Conservation (phyloP, 1,284 basidiomycete species). For the Papiliotrema nemorosa region DNA sequence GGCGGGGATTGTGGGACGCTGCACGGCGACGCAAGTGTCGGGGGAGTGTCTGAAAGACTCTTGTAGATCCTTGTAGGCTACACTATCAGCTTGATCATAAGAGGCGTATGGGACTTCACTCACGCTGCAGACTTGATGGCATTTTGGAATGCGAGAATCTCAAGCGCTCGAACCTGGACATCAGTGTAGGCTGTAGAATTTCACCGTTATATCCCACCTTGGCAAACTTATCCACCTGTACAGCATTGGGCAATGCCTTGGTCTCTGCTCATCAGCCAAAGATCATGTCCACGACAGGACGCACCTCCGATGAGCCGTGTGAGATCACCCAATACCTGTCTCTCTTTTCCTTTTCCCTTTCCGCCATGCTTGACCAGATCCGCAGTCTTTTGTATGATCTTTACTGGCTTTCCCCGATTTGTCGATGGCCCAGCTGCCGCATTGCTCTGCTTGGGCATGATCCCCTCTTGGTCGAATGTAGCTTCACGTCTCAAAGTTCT, state of each 20-base stretch:
- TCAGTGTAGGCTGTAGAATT: not conserved
- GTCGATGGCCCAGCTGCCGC: constrained; percentile 5
- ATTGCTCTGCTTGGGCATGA: not conserved
- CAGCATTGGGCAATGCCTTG: not conserved
- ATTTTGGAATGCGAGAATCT: constrained; percentile 80
- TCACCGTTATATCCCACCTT: not conserved
- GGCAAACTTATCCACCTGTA: constrained; percentile 3
- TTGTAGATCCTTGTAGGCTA: constrained; percentile 59
- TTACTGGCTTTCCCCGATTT: constrained; percentile 2
- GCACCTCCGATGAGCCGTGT: constrained; percentile 25
- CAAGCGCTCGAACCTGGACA: constrained; percentile 54
- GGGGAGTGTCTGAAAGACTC: constrained; percentile 87
- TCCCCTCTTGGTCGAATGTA: no score
- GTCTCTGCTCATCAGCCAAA: constrained; percentile 1
- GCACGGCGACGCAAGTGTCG: constrained; percentile 82
- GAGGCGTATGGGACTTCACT: constrained; percentile 15
- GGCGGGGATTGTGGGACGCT: constrained; percentile 84
- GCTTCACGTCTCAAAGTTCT: no score
- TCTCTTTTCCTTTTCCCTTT: constrained; percentile 34
- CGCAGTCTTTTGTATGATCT: constrained; percentile 30
- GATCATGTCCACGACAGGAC: not conserved
- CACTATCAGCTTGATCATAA: not conserved
- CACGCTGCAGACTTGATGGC: constrained; percentile 76
- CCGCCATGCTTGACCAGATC: constrained; percentile 29
- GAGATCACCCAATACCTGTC: constrained; percentile 26